phyloP scores from a whole-genome alignment of 1,284 basidiomycete species.

The Moesziomyces sp. region DNA sequence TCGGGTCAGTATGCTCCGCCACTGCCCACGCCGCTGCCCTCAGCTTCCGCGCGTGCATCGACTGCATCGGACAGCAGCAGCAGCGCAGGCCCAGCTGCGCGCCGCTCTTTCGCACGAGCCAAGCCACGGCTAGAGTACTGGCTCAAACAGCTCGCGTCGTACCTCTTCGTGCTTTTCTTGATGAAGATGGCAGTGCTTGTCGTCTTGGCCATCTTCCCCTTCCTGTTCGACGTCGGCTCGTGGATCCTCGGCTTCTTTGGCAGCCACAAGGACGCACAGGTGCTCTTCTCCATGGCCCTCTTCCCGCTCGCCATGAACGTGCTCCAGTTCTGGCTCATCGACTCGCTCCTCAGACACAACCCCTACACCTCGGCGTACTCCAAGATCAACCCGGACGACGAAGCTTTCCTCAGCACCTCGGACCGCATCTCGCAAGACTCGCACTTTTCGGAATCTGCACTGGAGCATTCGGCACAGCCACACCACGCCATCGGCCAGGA shows the following conservation, averaged over 20 bases:
- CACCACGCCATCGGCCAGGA: conserved; percentile 23
- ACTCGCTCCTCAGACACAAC: conserved; percentile 62
- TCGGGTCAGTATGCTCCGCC: conserved; percentile 79
- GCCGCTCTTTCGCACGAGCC: conserved; percentile 13
- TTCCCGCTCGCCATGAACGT: conserved; percentile 89
- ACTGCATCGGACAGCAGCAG: conserved; percentile 1
- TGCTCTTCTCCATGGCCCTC: conserved; percentile 80
- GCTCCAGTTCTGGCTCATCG: conserved; percentile 66
- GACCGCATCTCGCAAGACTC: conserved; percentile 35
- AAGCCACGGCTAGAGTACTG: conserved; percentile 72
- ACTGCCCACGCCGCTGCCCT: neutral
- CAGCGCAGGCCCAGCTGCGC: conserved; percentile 4
- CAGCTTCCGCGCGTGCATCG: neutral
- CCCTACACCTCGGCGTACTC: conserved; percentile 54
- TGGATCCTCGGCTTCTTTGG: conserved; percentile 86
- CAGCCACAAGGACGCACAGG: conserved; percentile 68
- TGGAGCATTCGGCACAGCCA: neutral
- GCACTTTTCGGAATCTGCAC: conserved; percentile 15
- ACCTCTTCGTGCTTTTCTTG: conserved; percentile 79
- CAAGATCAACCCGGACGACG: conserved; percentile 41
- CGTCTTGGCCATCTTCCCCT: conserved; percentile 75
- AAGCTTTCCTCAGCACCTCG: conserved; percentile 30
- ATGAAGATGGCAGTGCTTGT: conserved; percentile 87
- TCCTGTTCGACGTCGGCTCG: conserved; percentile 79
- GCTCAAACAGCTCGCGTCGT: conserved; percentile 84